Percentiles rank a stretch among this genome's conserved stretches.
These are phyloP conservation scores for Melaleuca quinquenervia DNA, from an alignment of 345 rosid genomes.

Conservation along the genomic window DNA sequence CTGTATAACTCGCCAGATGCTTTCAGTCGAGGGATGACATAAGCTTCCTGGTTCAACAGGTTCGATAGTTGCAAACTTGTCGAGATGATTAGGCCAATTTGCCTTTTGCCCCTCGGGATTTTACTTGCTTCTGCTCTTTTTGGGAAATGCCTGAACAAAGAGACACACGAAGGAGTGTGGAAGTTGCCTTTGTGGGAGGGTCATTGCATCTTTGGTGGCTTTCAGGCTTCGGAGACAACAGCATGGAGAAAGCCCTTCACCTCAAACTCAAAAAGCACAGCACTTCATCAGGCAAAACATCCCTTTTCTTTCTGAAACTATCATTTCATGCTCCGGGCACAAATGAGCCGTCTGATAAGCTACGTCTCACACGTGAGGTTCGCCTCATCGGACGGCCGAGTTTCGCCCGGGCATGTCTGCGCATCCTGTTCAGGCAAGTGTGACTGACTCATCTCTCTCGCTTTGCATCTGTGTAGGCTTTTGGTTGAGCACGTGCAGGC, in stretches of 20 bases:
- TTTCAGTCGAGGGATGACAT: neutral
- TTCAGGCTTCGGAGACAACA: neutral
- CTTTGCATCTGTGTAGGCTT: neutral
- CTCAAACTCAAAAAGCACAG: neutral
- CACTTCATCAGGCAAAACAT: neutral
- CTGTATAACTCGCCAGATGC: no score
- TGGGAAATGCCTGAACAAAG: neutral
- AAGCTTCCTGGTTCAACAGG: neutral
- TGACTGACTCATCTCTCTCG: fast-evolving
- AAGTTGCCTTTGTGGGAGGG: neutral
- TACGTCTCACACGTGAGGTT: neutral
- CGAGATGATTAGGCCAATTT: neutral
- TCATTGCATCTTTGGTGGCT: neutral
- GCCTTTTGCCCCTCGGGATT: neutral
- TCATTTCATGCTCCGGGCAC: neutral
- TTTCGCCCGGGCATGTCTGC: neutral
- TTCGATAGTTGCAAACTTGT: neutral
- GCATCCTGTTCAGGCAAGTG: neutral
- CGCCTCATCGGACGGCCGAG: neutral
- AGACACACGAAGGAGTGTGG: fast-evolving
- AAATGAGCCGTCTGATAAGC: neutral
- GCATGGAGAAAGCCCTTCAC: neutral
- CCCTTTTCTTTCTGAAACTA: neutral
- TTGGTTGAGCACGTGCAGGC: neutral
- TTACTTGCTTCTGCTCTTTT: neutral